phyloP scores from a whole-genome alignment of 331 rosid genomes.

The Rosa hybrid region DNA sequence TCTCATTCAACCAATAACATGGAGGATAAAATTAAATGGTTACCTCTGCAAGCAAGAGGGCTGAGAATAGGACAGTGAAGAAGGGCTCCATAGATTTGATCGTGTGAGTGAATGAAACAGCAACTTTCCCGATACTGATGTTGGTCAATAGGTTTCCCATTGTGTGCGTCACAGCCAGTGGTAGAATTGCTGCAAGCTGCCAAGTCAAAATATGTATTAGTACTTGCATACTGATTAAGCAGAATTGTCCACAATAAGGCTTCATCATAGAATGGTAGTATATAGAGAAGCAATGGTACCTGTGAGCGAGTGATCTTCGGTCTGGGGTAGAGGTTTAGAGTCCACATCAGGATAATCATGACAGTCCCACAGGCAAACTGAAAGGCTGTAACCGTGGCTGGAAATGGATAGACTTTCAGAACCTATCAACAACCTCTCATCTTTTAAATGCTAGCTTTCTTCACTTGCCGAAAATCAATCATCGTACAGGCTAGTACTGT shows the following conservation, averaged over 20 bases:
- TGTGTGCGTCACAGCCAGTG: conserved; percentile 74
- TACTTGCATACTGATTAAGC: neutral
- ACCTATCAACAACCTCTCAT: conserved; percentile 58
- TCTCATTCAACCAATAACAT: neutral
- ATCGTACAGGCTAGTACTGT: neutral
- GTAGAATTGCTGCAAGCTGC: conserved; percentile 63
- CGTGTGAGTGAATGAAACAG: conserved; percentile 93
- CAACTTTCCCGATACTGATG: conserved; percentile 74
- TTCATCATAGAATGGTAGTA: neutral
- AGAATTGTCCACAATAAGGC: neutral
- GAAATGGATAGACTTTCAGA: conserved; percentile 95
- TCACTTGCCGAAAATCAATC: conserved; percentile 31
- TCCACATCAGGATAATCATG: conserved; percentile 65
- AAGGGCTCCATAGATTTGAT: conserved; percentile 92
- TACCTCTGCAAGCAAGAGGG: conserved; percentile 76
- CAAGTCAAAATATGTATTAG: conserved; percentile 12
- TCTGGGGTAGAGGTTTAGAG: conserved; percentile 55
- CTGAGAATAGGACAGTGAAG: conserved; percentile 74
- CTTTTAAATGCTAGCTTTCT: conserved; percentile 28
- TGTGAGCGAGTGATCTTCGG: conserved; percentile 59
- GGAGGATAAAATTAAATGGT: conserved; percentile 3
- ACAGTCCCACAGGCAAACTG: conserved; percentile 60
- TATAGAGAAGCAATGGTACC: conserved; percentile 33
- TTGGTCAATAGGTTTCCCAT: conserved; percentile 82
- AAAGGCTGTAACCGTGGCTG: conserved; percentile 86